Evolutionary conservation across 2,329 filamentous ascomycete species (phyloP), one percentile per base, ranked within the genome.

Genomic region (Penicillium sp.): DNA sequence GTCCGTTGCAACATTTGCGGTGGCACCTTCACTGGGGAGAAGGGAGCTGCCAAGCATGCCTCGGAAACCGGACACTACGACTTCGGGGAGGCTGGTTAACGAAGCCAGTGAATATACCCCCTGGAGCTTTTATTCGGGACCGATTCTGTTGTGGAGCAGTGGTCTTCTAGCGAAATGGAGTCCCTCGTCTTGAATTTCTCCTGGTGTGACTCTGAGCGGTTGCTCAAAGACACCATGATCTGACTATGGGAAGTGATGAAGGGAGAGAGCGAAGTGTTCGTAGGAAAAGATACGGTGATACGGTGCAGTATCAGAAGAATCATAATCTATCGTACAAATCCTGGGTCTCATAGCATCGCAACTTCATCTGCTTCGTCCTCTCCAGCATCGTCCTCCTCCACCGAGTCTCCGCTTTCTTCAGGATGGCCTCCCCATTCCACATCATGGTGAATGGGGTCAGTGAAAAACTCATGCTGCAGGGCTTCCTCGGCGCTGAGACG

Each of bases 1-100:
- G 78, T 96, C 43, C 80, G 76, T 56, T 97, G 91, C 63, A 87
- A 89, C 49, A 71, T 75, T 3, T 75, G 72, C 40, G 68, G 70
- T 4, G 62, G 59, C 11, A 57, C 59, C 23, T 68, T 70, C 42
- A 60, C 65, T 7, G 72, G 72, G 11, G 70, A 74, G 53, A 68
- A 63, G 30, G 71, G 69, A 15, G 72, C 71, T 2, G 67, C 65
- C 1, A 57, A 70, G 50, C 72, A 75, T 58, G 72, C 72, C 13
- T 48, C 62, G 30, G 55, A 67, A 48, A 74, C 71, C 1, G 71
- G 71, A 2, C 72, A 75, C 50, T 68, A 68, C 50, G 67, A 73
- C 47, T 75, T 75, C 58, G 70, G 69, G n/a, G 71, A 75, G 49
- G 67, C 69, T 7, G 43, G 45, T 17, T 72, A 53, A 55, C 26